Base-by-base conservation (phyloP, 2,329 filamentous ascomycete species). In the Penicillium carneum region DNA sequence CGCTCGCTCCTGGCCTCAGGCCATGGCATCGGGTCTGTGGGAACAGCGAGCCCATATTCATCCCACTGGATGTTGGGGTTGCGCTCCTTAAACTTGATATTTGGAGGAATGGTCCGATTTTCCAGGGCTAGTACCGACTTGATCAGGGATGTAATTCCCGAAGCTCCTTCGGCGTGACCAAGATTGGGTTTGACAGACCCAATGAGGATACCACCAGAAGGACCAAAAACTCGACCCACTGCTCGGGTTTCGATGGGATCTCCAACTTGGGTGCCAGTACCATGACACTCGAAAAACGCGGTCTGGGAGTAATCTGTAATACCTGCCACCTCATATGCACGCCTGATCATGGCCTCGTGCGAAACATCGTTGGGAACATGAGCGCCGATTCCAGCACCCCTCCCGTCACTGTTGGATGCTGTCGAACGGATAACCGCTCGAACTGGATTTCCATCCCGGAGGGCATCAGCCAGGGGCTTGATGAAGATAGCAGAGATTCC, bases 91-190 rank as follows among this genome's bases (percentile, higher is more conserved):
- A 65, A 54, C 12, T 82, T 80, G 16, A 82, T 70, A 55, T 83
- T 83, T 0, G 79, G 79, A 0, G 79, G 77, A 5, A 83, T 69
- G 1, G 59, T 57, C 12, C 69, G 68, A 50, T 80, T 67, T 46
- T 77, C 74, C 70, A 84, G 75, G 39, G 76, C 71, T 23, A 70
- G 31, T 7, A 68, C 48, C 1, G 60, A 46, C 46, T 71, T 71
- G 31, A 70, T 55, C 5, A 65, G 42, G 7, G 67, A 56, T 6
- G 63, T 69, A 3, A 72, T 77, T n/a, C 86, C 86, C 7, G 86
- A 86, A 2, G 84, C 85, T 12, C 84, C 82, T 68, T 87, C 85
- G 0, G 79, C 79, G 60, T 85, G 83, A 23, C 83, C 63, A 26
- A 66, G 12, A 20, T 65, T 66, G 0, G 64, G 57, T 23, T 66